Conservation (phyloP, 169 alveolate genomes). For the Eimeria zaria region DNA sequence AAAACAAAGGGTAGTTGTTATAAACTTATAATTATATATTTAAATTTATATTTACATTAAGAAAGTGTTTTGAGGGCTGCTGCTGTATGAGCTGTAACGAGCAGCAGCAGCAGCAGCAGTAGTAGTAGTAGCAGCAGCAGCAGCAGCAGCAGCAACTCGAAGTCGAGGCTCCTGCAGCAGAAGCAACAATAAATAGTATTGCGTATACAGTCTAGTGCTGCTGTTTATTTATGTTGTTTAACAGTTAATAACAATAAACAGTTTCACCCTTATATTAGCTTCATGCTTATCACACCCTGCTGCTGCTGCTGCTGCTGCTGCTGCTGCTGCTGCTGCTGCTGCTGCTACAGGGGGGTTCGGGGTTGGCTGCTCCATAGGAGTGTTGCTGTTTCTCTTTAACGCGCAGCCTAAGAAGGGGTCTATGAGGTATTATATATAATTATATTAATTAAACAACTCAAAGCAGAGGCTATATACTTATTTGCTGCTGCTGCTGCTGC, state of each 20-base stretch:
- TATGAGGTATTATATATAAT: too few species aligned
- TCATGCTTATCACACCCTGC: background rate
- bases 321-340: constrained; percentile 2
- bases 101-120: constrained; percentile 14
- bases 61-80: background rate
- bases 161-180: constrained; percentile 14
- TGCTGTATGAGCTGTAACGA: background rate
- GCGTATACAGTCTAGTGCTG: background rate
- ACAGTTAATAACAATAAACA: background rate
- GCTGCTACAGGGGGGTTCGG: constrained; percentile 24
- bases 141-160: constrained; percentile 36
- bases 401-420: background rate
- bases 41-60: background rate
- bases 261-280: background rate
- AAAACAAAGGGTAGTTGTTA: background rate
- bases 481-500: background rate
- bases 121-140: constrained; percentile 26
- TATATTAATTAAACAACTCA: background rate
- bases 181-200: background rate
- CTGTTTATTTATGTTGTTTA: background rate
- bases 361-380: background rate
- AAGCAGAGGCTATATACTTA: background rate
- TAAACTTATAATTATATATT: background rate
- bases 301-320: too few species aligned
- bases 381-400: background rate